Base-by-base conservation (phyloP, 116 monocot species). In the Posidonia oceanica region DNA sequence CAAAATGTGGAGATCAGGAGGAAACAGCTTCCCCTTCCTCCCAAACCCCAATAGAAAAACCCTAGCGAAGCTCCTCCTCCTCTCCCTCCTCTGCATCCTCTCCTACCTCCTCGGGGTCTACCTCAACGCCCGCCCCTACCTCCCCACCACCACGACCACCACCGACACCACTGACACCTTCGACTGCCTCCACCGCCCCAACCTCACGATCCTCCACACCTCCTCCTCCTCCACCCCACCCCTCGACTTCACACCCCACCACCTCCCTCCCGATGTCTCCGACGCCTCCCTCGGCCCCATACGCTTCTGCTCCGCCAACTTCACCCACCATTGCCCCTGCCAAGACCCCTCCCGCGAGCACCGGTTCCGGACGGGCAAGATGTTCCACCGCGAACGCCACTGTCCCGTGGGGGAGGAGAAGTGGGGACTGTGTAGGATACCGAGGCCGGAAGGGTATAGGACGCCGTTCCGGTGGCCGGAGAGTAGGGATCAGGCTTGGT, bases 321-420 rank as follows among this genome's bases (percentile, higher is more conserved):
- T 85, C 90, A 85, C 94, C 61, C 70, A 85, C 69, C 80, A 85
- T 83, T 78, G 83, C 69, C 94, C 94, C 69, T 94, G 94, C 82
- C 87, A 94, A 58, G 89, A 94, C 74, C 81, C 87, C 61, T 38
- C 15, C 36, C 76, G 84, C 36, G 87, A 90, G 77, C 81, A 67
- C 69, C 78, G 68, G n/a, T 90, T 83, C 82, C 59, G 71, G 14
- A 37, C 0, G 12, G 60, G 36, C 12, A 59, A 41, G 14, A 58
- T 81, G n/a, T 29, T 65, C 72, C 95, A 84, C 74, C 75, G 83
- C 5, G 73, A 80, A 70, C 75, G 83, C 21, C 79, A 76, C 68
- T 82, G 82, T 41, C 82, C 78, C 2, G 42, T 39, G 52, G 53
- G 66, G 14, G 63, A 61, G 14, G 67, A 56, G 14, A 61, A 56